These are phyloP conservation scores for Medicago ruthenica DNA, from an alignment of 306 rosid species.

Conservation along the genomic window DNA sequence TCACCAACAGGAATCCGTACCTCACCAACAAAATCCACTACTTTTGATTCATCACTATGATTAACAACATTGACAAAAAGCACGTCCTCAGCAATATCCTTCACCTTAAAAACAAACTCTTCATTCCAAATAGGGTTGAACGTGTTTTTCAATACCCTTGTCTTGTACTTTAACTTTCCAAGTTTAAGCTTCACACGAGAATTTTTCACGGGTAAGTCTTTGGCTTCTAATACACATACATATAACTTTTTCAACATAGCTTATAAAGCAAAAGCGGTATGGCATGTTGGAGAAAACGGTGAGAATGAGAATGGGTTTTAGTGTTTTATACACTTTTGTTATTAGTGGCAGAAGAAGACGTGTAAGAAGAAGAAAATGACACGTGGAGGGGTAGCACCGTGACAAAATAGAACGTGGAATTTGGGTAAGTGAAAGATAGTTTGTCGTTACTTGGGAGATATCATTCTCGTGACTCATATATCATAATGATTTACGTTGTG, in stretches of 20 bases:
- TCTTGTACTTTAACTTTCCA: conserved; percentile 67
- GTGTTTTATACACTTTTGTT: conserved; percentile 1
- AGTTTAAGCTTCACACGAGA: conserved; percentile 72
- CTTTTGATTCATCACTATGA: conserved; percentile 43
- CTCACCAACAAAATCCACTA: conserved; percentile 59
- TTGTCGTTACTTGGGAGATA: conserved; percentile 13
- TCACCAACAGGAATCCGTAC: conserved; percentile 59
- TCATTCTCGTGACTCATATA: background rate
- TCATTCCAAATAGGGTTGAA: conserved; percentile 69
- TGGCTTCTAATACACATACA: conserved; percentile 79
- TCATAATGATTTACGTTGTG: background rate
- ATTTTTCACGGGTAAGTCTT: conserved; percentile 56
- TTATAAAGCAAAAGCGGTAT: conserved; percentile 14
- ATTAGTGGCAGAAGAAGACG: conserved; percentile 43
- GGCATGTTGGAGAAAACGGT: conserved; percentile 9
- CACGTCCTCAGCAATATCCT: conserved; percentile 57
- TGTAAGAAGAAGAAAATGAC: conserved; percentile 49
- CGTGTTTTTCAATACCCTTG: conserved; percentile 55
- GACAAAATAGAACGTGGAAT: conserved; percentile 4
- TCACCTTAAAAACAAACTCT: conserved; percentile 72
- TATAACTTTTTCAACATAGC: conserved; percentile 57
- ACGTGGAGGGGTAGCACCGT: conserved; percentile 41
- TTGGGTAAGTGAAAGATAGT: background rate
- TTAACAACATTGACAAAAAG: conserved; percentile 57
- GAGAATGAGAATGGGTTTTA: conserved; percentile 39